Conservation (phyloP, 2,329 filamentous ascomycete species). For the Thermoascus crustaceus region DNA sequence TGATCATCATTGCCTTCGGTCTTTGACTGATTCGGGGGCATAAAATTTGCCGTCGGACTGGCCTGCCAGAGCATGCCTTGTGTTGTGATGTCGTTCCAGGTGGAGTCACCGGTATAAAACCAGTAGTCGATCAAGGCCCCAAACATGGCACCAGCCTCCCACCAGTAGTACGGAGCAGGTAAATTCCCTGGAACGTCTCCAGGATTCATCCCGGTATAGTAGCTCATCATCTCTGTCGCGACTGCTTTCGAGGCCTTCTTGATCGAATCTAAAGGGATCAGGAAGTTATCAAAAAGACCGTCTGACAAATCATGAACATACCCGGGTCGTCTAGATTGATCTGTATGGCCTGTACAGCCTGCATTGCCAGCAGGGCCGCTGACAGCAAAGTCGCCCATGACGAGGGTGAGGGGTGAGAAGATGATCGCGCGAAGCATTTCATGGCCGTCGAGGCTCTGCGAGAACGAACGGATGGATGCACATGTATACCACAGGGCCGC, state of each 20-base stretch:
- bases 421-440: neutral
- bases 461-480: too few relatives aligned
- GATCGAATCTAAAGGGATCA: conserved; percentile 32
- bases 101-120: conserved; percentile 35
- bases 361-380: conserved; percentile 5
- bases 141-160: conserved; percentile 39
- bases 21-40: conserved; percentile 34
- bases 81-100: conserved; percentile 30
- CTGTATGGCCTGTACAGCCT: conserved; percentile 8
- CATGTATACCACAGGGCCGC: too few relatives aligned
- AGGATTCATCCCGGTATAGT: conserved; percentile 42
- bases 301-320: neutral
- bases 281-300: neutral
- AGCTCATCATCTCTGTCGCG: conserved; percentile 43
- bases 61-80: conserved; percentile 32
- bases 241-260: conserved; percentile 38
- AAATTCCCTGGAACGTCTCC: conserved; percentile 45
- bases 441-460: too few relatives aligned
- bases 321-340: conserved; percentile 9
- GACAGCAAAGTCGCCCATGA: conserved; percentile 1
- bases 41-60: conserved; percentile 30
- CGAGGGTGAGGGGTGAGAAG: neutral
- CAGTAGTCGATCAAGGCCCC: conserved; percentile 35
- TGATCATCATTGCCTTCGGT: conserved; percentile 51
- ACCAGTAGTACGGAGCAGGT: conserved; percentile 41